These are phyloP conservation scores for Coniophora puteana DNA, from an alignment of 1,284 basidiomycete genomes.

Conservation along the genomic window DNA sequence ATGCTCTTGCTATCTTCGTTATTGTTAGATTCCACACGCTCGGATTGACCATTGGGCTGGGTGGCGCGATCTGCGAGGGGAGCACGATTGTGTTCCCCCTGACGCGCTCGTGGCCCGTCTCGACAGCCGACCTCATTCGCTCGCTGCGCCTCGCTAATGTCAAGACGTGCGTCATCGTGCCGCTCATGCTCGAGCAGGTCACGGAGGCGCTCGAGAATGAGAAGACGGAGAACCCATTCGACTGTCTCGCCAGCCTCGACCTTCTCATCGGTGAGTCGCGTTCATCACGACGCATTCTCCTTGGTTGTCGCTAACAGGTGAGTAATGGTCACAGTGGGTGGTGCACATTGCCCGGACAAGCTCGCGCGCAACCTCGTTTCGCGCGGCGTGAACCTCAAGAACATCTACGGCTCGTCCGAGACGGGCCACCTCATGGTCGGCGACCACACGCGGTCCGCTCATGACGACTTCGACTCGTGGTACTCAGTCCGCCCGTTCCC, in stretches of 20 bases:
- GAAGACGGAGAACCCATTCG: neutral
- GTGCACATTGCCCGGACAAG: constrained; percentile 13
- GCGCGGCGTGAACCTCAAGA: constrained; percentile 12
- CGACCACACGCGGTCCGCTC: constrained; percentile 5
- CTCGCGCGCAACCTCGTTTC: constrained; percentile 9
- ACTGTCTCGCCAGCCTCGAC: constrained; percentile 3
- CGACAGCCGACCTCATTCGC: constrained; percentile 9
- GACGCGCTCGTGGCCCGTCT: constrained; percentile 13
- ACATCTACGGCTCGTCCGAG: constrained; percentile 12
- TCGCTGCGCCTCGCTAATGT: constrained; percentile 7
- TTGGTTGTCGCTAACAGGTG: neutral
- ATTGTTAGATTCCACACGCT: constrained; percentile 11
- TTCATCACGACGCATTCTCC: neutral
- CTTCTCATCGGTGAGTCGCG: constrained; percentile 9
- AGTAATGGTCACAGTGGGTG: constrained; percentile 8
- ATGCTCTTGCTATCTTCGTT: too few species aligned
- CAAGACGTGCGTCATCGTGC: constrained; percentile 12
- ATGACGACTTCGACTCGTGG: constrained; percentile 8
- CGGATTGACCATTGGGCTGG: constrained; percentile 13
- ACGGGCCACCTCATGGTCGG: constrained; percentile 14
- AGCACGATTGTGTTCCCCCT: constrained; percentile 12
- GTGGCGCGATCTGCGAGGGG: constrained; percentile 10
- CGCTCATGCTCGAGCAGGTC: constrained; percentile 11
- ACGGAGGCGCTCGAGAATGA: constrained; percentile 4
- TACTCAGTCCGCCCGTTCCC: constrained; percentile 12